Conservation (phyloP, 1,284 basidiomycete genomes). For the Flammula alnicola region DNA sequence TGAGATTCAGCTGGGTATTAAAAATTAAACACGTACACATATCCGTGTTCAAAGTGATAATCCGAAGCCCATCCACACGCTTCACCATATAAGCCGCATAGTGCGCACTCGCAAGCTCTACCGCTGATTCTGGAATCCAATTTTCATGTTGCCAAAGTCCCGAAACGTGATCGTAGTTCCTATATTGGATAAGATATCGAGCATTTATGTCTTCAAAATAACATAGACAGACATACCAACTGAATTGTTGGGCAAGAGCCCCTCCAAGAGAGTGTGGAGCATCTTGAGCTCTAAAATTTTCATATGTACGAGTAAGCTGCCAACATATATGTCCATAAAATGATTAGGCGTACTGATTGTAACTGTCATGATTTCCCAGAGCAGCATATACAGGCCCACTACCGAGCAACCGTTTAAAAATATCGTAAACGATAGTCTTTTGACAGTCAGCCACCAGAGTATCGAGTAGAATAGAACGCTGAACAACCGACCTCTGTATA, state of each 20-base stretch:
- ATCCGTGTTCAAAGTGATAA: conserved; percentile 82
- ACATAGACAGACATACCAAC: conserved; percentile 49
- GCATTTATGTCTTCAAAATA: background rate
- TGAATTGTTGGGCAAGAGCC: conserved; percentile 60
- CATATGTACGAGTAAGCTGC: conserved; percentile 9
- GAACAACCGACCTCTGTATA: conserved; percentile 58
- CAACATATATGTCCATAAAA: conserved; percentile 7
- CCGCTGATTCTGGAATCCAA: conserved; percentile 69
- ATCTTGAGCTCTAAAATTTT: conserved; percentile 57
- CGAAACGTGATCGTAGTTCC: conserved; percentile 79
- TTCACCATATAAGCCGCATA: conserved; percentile 79
- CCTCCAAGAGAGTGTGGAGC: conserved; percentile 63
- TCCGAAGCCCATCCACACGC: conserved; percentile 67
- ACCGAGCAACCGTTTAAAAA: conserved; percentile 64
- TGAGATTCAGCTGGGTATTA: conserved; percentile 5
- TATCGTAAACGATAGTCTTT: conserved; percentile 66
- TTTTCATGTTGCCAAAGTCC: conserved; percentile 70
- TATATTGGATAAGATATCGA: no score
- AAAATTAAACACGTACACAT: conserved; percentile 51
- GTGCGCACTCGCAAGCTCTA: conserved; percentile 65
- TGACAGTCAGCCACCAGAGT: background rate
- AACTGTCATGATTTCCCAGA: conserved; percentile 79
- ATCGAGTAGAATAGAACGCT: conserved; percentile 1
- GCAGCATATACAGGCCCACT: conserved; percentile 73
- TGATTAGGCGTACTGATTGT: conserved; percentile 54